Percentiles rank a stretch among this genome's conserved stretches.
Evolutionary conservation across 2,329 filamentous ascomycete species (phyloP).

Genomic region (Myrmaecium sp.): DNA sequence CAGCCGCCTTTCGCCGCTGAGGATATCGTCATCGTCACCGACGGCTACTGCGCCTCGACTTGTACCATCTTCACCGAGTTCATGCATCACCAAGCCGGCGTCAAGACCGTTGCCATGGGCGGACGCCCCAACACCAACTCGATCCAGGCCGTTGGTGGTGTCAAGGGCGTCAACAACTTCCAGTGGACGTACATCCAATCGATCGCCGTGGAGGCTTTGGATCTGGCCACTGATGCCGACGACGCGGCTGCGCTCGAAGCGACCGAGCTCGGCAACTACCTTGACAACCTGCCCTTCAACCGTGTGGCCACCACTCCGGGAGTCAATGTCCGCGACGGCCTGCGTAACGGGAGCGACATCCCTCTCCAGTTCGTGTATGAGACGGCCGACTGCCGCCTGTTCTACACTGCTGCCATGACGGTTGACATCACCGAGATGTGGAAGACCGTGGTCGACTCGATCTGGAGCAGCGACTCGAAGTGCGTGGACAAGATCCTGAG

Average conservation of each 20-base stretch:
- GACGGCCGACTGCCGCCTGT: slow-evolving; percentile 22
- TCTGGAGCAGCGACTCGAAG: slow-evolving; percentile 15
- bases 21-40: slow-evolving; percentile 34
- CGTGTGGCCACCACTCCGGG: slow-evolving; percentile 9
- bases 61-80: slow-evolving; percentile 41
- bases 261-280: slow-evolving; percentile 14
- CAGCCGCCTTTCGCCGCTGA: slow-evolving; percentile 36
- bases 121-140: slow-evolving; percentile 28
- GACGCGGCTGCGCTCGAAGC: slow-evolving; percentile 11
- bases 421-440: slow-evolving; percentile 20
- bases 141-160: slow-evolving; percentile 38
- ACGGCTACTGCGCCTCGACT: slow-evolving; percentile 42
- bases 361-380: slow-evolving; percentile 24
- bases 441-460: slow-evolving; percentile 21
- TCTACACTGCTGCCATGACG: slow-evolving; percentile 24
- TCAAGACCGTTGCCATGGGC: slow-evolving; percentile 37
- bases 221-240: slow-evolving; percentile 4
- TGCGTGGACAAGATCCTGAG: slow-evolving; percentile 12
- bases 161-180: slow-evolving; percentile 31
- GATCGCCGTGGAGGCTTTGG: slow-evolving; percentile 10
- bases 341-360: slow-evolving; percentile 15
- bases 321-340: slow-evolving; percentile 20
- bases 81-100: slow-evolving; percentile 33
- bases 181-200: slow-evolving; percentile 16
- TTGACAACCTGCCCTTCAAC: slow-evolving; percentile 11